Base-by-base conservation (phyloP, 1,284 basidiomycete genomes). In the Ustilago lituana region DNA sequence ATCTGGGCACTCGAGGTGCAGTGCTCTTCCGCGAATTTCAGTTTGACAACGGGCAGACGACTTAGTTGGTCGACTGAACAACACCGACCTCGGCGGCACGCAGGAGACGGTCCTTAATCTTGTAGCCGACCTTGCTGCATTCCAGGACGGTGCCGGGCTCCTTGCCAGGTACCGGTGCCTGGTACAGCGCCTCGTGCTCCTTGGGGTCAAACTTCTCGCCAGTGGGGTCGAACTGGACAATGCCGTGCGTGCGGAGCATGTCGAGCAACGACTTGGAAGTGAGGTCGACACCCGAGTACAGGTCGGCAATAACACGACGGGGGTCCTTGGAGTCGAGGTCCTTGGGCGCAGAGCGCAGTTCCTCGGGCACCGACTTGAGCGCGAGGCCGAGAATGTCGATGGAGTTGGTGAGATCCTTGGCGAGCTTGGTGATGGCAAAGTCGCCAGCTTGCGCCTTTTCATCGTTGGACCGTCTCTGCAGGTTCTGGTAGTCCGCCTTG, bases 21-120 rank as follows among this genome's bases (percentile, higher is more conserved):
- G n/a, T n/a, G n/a, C n/a, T n/a, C n/a, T n/a, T n/a, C n/a, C n/a
- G n/a, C n/a, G n/a, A n/a, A n/a, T n/a, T n/a, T n/a, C n/a, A n/a
- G n/a, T n/a, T n/a, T n/a, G n/a, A n/a, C n/a, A n/a, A n/a, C n/a
- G n/a, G 27, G 12, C 6, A 29, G 12, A 12, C 6, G 27, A 29
- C 17, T 37, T 27, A 24, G 1, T 40, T 23, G 39, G 31, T 50
- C 26, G 63, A 66, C 79, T 84, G 84, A 12, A 90, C 93, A 27
- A 98, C 94, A 57, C 95, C 96, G 52, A 98, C 95, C 85, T 98
- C 93, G 19, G 96, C 95, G 3, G 96, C 93, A 51, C 95, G 88
- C 79, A 98, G 84, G 50, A 96, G 88, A 61, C 95, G 69, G 59
- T 70, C 76, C 55, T 81, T 79, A 68, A 82, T 79, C 71, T 64